These are phyloP conservation scores for Suillus variegatus DNA, from an alignment of 768 basidiomycete species.

Conservation along the genomic window DNA sequence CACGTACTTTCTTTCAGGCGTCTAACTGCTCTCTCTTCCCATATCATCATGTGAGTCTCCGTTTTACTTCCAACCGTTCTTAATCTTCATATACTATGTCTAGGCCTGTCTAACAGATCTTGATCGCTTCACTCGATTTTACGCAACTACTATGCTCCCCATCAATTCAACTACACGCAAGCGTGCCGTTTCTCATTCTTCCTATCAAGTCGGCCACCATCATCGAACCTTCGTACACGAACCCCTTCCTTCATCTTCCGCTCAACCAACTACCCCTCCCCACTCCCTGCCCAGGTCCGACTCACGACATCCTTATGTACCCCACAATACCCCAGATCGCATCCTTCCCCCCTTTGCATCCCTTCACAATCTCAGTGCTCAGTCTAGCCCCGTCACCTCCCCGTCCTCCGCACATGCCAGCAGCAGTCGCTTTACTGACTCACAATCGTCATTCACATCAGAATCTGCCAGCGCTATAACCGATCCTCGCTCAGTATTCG, in stretches of 20 bases:
- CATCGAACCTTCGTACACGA: constrained; percentile 6
- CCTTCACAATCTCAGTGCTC: constrained; percentile 15
- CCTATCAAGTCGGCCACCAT: constrained; percentile 14
- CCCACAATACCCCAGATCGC: constrained; percentile 7
- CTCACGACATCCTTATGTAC: constrained; percentile 16
- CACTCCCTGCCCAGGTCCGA: constrained; percentile 18
- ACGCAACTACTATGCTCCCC: constrained; percentile 19
- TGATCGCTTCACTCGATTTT: neutral
- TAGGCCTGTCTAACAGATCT: constrained; percentile 18
- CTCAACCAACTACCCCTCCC: constrained; percentile 13
- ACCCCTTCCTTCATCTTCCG: constrained; percentile 3
- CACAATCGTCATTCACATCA: constrained; percentile 27
- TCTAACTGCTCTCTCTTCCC: neutral
- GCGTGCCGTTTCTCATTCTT: constrained; percentile 21
- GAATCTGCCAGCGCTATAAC: constrained; percentile 20
- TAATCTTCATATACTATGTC: constrained; percentile 8
- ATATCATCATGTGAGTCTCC: constrained; percentile 25
- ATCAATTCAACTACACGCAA: constrained; percentile 6
- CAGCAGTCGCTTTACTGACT: constrained; percentile 17
- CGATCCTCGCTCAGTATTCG: constrained; percentile 15
- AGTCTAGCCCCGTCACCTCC: constrained; percentile 28
- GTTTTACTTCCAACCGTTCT: neutral
- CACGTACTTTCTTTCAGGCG: constrained; percentile 6
- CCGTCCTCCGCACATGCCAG: constrained; percentile 23
- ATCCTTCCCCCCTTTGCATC: neutral